Percentiles rank a stretch among this genome's conserved stretches.
phyloP scores from a whole-genome alignment of 2,329 filamentous ascomycete species.

The Cercospora canescens region DNA sequence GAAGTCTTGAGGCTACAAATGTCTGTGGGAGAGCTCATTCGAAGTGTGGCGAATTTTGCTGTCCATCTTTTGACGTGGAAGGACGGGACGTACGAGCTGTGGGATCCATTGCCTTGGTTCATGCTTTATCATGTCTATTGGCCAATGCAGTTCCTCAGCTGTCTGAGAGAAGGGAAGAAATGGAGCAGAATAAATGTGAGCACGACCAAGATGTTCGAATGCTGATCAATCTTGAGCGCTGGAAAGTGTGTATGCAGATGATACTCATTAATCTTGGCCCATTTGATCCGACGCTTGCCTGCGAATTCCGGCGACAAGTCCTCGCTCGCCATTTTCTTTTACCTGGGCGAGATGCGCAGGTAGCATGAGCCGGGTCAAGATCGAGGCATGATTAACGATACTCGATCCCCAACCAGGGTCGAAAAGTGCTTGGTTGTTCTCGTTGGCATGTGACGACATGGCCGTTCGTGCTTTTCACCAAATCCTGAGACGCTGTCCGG shows the following conservation, averaged over 20 bases:
- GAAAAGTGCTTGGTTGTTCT: no score
- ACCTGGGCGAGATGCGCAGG: no score
- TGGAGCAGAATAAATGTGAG: constrained; percentile 71
- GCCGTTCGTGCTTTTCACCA: no score
- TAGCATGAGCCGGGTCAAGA: no score
- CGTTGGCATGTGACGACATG: no score
- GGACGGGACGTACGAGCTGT: constrained; percentile 51
- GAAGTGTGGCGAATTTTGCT: constrained; percentile 37
- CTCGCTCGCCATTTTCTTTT: no score
- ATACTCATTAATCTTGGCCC: no score
- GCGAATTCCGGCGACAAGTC: no score
- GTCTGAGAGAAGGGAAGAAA: constrained; percentile 46
- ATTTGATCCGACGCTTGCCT: no score
- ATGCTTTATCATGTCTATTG: constrained; percentile 56
- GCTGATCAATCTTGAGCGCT: constrained; percentile 20
- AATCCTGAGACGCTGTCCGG: no score
- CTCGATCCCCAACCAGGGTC: no score
- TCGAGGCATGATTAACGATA: no score
- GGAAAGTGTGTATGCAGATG: background rate
- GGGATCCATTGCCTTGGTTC: constrained; percentile 54
- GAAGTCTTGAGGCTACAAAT: constrained; percentile 37
- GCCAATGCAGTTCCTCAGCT: constrained; percentile 53
- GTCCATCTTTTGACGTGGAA: constrained; percentile 49
- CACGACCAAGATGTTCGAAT: constrained; percentile 60
- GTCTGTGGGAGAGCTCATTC: constrained; percentile 27